phyloP scores from a whole-genome alignment of 805 yeast genomes.

The Candida fluviatilis region DNA sequence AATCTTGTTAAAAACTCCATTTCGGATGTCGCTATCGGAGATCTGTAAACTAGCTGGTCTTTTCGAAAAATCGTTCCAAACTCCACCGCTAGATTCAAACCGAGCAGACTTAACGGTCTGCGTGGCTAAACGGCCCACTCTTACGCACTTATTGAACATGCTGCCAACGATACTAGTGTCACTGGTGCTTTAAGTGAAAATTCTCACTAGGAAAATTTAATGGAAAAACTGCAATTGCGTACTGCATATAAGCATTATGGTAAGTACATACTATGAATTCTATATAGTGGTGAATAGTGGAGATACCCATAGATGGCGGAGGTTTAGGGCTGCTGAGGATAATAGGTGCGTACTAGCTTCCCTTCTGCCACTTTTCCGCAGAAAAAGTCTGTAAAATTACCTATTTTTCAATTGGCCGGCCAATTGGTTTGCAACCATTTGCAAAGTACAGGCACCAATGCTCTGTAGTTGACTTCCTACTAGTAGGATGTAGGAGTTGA shows the following conservation, averaged over 20 bases:
- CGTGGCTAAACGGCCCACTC: not conserved
- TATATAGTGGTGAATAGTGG: too few species aligned
- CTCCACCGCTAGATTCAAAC: conserved; percentile 8
- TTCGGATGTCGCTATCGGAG: conserved; percentile 14
- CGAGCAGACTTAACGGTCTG: not conserved
- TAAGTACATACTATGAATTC: too few species aligned
- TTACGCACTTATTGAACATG: not conserved
- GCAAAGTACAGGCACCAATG: too few species aligned
- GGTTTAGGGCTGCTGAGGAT: too few species aligned
- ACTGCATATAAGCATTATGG: not conserved
- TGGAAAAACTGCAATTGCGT: not conserved
- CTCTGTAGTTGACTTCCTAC: too few species aligned
- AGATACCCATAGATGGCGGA: too few species aligned
- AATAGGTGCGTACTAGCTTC: too few species aligned
- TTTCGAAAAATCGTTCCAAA: conserved; percentile 31
- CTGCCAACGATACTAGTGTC: not conserved
- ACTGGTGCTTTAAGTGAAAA: not conserved
- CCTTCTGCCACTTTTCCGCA: too few species aligned
- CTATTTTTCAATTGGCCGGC: too few species aligned
- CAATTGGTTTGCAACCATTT: too few species aligned
- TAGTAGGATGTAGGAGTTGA: too few species aligned
- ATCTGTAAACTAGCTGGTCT: conserved; percentile 27
- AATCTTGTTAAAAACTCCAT: conserved; percentile 20
- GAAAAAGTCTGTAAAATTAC: too few species aligned
- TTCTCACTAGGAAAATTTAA: not conserved